phyloP scores from a whole-genome alignment of 1,284 basidiomycete species.

The Mrakiaceae sp. region DNA sequence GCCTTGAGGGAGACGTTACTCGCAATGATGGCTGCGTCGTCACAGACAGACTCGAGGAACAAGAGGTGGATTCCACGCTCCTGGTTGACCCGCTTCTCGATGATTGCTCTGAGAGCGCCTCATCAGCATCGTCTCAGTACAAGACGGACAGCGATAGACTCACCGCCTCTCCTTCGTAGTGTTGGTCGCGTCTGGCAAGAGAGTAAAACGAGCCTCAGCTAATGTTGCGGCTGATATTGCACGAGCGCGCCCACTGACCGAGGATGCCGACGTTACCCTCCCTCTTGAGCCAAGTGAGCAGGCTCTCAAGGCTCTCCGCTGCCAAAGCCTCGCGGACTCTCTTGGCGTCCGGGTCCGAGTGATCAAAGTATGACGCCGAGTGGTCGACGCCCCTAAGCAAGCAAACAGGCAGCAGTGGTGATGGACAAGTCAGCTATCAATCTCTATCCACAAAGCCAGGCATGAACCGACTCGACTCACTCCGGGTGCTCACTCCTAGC shows the following conservation, averaged over 20 bases:
- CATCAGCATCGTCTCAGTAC: too few species aligned
- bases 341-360: slow-evolving; percentile 68
- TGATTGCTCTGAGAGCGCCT: slow-evolving; percentile 50
- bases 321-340: slow-evolving; percentile 72
- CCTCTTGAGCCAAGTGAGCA: slow-evolving; percentile 90
- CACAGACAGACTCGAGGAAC: slow-evolving; percentile 90
- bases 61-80: slow-evolving; percentile 85
- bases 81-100: slow-evolving; percentile 66
- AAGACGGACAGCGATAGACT: slow-evolving; percentile 4
- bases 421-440: background rate
- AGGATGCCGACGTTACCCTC: slow-evolving; percentile 97
- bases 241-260: slow-evolving; percentile 43
- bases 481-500: slow-evolving; percentile 64
- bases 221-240: background rate
- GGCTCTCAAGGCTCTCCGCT: slow-evolving; percentile 83
- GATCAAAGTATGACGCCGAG: slow-evolving; percentile 83
- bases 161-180: slow-evolving; percentile 66
- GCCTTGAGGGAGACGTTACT: slow-evolving; percentile 95
- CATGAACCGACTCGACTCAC: slow-evolving; percentile 37
- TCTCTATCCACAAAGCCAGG: too few species aligned
- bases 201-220: background rate
- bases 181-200: slow-evolving; percentile 72
- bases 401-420: slow-evolving; percentile 30
- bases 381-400: slow-evolving; percentile 66
- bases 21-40: slow-evolving; percentile 86